Percentiles rank a stretch among this genome's conserved stretches.
Conservation (phyloP, 345 rosid species). For the Pugionium dolabratum region DNA sequence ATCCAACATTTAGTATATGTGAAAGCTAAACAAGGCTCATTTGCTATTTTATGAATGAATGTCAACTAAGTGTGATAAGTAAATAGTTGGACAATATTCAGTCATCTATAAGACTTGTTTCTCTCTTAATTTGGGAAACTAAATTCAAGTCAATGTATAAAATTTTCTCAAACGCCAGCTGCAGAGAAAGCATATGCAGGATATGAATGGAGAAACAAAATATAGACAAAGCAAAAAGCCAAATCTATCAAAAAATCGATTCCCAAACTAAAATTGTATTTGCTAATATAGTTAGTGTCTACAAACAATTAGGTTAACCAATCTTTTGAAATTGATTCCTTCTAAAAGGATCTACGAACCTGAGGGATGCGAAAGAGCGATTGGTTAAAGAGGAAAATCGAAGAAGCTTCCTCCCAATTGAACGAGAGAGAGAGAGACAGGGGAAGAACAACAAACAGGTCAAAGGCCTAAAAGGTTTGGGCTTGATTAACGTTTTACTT, state of each 20-base stretch:
- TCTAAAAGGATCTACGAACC: slow-evolving; percentile 4
- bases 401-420: background rate
- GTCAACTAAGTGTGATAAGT: slow-evolving; percentile 16
- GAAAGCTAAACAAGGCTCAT: background rate
- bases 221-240: background rate
- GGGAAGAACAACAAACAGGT: background rate
- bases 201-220: background rate
- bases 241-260: background rate
- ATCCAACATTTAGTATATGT: background rate
- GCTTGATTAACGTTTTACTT: background rate
- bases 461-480: slow-evolving; percentile 22
- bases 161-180: too few species aligned
- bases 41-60: background rate
- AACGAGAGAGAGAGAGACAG: background rate
- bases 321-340: background rate
- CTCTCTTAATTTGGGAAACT: background rate
- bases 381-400: background rate
- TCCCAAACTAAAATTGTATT: background rate
- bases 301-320: background rate
- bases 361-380: background rate
- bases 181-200: background rate
- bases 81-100: background rate
- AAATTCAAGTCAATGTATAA: too few species aligned
- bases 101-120: background rate
- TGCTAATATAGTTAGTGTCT: background rate